phyloP scores from a whole-genome alignment of 2,329 filamentous ascomycete species.

The Verruconis gallopava region DNA sequence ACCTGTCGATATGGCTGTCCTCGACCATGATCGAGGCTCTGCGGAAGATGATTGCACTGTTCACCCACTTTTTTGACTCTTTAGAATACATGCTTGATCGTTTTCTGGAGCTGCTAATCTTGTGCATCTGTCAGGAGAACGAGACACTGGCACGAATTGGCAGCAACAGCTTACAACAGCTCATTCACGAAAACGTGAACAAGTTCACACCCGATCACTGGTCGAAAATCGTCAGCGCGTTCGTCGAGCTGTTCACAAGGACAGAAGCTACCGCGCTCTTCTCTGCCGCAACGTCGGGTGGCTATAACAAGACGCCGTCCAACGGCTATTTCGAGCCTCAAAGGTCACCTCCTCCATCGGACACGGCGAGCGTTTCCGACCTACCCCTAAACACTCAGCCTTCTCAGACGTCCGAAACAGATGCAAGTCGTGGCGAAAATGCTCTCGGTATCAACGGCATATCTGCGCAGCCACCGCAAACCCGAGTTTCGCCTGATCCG shows the following conservation, averaged over 20 bases:
- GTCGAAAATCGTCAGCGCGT: conserved; percentile 87
- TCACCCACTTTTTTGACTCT: conserved; percentile 95
- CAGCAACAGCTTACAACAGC: conserved; percentile 92
- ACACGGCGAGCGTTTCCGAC: conserved; percentile 20
- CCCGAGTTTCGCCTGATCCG: conserved; percentile 18
- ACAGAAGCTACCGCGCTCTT: conserved; percentile 95
- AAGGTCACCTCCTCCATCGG: conserved; percentile 12
- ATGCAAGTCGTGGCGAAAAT: conserved; percentile 20
- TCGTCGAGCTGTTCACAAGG: conserved; percentile 87
- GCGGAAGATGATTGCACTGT: conserved; percentile 95
- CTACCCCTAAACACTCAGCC: conserved; percentile 21
- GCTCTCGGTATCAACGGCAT: conserved; percentile 33
- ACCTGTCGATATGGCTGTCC: conserved; percentile 94
- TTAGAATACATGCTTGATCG: conserved; percentile 96
- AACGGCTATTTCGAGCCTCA: conserved; percentile 39
- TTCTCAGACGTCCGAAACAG: conserved; percentile 16
- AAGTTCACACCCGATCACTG: conserved; percentile 85
- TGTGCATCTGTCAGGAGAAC: conserved; percentile 98
- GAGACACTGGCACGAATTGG: conserved; percentile 96
- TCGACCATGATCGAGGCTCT: conserved; percentile 99
- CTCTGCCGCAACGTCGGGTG: conserved; percentile 53
- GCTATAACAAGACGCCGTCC: conserved; percentile 32
- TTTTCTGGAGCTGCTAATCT: conserved; percentile 84
- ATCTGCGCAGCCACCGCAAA: conserved; percentile 16
- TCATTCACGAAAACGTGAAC: conserved; percentile 90